Base-by-base conservation (phyloP, 805 yeast species). In the Saturnispora saitoi region DNA sequence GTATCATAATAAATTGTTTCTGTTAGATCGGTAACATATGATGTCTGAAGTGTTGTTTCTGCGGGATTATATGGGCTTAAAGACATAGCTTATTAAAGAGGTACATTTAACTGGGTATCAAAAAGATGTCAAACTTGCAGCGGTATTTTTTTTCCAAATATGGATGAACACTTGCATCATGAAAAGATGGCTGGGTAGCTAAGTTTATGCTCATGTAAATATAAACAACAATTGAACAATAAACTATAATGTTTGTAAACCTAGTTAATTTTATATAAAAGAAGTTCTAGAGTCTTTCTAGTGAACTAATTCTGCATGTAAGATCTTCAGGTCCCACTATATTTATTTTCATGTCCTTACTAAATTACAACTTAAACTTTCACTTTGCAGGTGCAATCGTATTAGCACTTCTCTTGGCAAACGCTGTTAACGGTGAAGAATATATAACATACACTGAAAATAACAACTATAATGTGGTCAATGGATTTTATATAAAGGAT, bases 381-480 rank as follows among this genome's bases (percentile, higher is more conserved):
- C 12, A 9, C 14, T 30, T 14, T 30, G 32, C n/a, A 11, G 32
- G 32, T 8, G 32, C n/a, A 14, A 5, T 30, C 11, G 32, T 4
- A 30, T 30, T 30, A 14, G 14, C 40, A 19, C n/a, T 37, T 10
- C 19, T 20, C 12, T 19, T 31, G 7, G n/a, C 19, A 15, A 19
- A 22, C 10, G 14, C 12, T 37, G 43, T 22, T 10, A 15, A 2
- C 11, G 45, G 40, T n/a, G 48, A 32, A 22, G 32, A 22, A 10
- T 32, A 26, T n/a, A 15, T 26, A 3, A 41, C 52, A 2, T 43
- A 19, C 32, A 38, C 42, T 3, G 42, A 49, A 32, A 42, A 45
- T 19, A 49, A 49, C 28, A 49, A 49, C 2, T n/a, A n/a, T n/a
- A n/a, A n/a, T n/a, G 46, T 49, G 15, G 17, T 49, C 9, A 49